phyloP scores from a whole-genome alignment of 1,284 basidiomycete species.

The Veloboletus limbatus region DNA sequence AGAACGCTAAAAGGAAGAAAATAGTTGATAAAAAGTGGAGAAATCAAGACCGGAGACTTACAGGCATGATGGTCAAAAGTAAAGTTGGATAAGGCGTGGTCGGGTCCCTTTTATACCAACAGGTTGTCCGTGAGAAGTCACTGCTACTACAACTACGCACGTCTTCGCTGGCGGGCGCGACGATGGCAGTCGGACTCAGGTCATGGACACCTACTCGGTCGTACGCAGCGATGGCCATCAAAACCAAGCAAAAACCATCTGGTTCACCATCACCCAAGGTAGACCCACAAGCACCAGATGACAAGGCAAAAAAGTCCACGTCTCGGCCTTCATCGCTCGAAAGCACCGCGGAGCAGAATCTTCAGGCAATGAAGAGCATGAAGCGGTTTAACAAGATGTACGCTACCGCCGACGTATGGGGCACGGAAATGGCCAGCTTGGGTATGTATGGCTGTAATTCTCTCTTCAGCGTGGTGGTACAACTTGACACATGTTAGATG shows the following conservation, averaged over 20 bases:
- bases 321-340: constrained; percentile 13
- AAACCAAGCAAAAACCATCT: constrained; percentile 13
- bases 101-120: too few relatives aligned
- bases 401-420: constrained; percentile 47
- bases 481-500: constrained; percentile 16
- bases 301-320: constrained; percentile 8
- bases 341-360: constrained; percentile 36
- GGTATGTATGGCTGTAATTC: constrained; percentile 45
- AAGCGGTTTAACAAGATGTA: constrained; percentile 37
- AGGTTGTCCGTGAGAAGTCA: too few relatives aligned
- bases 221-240: constrained; percentile 20
- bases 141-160: too few relatives aligned
- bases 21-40: constrained; percentile 1
- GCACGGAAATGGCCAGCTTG: constrained; percentile 45
- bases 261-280: constrained; percentile 10
- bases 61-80: constrained; percentile 65
- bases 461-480: not conserved
- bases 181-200: constrained; percentile 15
- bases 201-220: constrained; percentile 11
- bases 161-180: too few relatives aligned
- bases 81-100: too few relatives aligned
- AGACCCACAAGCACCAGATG: constrained; percentile 1
- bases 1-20: constrained; percentile 44
- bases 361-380: constrained; percentile 42
- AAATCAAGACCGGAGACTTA: constrained; percentile 37